Conservation (phyloP, 2,329 filamentous ascomycete genomes). For the Colletotrichum costaricense region DNA sequence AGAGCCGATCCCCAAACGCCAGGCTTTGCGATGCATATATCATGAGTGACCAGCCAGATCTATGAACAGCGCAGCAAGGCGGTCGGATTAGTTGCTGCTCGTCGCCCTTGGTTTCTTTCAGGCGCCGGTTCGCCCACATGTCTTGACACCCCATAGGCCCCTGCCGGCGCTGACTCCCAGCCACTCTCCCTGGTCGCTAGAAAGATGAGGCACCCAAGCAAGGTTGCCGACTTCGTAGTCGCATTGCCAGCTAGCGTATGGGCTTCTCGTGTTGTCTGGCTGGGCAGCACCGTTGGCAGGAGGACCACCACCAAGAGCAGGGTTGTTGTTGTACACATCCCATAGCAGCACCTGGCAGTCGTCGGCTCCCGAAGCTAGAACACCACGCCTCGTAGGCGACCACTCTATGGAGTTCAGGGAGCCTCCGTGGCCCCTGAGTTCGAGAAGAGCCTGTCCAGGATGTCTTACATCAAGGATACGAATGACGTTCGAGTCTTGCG, state of each 20-base stretch:
- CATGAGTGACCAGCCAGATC: conserved; percentile 33
- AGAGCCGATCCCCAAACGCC: conserved; percentile 35
- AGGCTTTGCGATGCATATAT: conserved; percentile 39
- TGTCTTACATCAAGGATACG: conserved; percentile 96
- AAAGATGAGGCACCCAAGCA: conserved; percentile 81
- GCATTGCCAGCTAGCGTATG: conserved; percentile 83
- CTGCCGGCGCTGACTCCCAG: conserved; percentile 83
- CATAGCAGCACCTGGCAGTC: conserved; percentile 93
- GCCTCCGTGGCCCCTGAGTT: conserved; percentile 88
- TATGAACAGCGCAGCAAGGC: conserved; percentile 32
- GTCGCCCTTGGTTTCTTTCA: conserved; percentile 22
- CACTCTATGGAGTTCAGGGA: conserved; percentile 95
- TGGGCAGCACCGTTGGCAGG: conserved; percentile 61
- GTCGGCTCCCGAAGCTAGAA: conserved; percentile 90
- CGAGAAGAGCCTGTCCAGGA: conserved; percentile 92
- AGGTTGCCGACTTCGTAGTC: conserved; percentile 90
- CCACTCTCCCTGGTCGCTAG: conserved; percentile 82
- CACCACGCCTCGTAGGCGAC: conserved; percentile 88
- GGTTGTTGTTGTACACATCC: conserved; percentile 82
- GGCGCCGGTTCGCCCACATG: conserved; percentile 37
- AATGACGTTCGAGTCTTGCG: conserved; percentile 90
- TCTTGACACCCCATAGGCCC: conserved; percentile 80
- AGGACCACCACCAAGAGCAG: conserved; percentile 54
- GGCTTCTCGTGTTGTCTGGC: conserved; percentile 70
- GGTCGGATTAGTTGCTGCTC: conserved; percentile 15